Base-by-base conservation (phyloP, 129 eudicot species). In the Artemisia tridentata region DNA sequence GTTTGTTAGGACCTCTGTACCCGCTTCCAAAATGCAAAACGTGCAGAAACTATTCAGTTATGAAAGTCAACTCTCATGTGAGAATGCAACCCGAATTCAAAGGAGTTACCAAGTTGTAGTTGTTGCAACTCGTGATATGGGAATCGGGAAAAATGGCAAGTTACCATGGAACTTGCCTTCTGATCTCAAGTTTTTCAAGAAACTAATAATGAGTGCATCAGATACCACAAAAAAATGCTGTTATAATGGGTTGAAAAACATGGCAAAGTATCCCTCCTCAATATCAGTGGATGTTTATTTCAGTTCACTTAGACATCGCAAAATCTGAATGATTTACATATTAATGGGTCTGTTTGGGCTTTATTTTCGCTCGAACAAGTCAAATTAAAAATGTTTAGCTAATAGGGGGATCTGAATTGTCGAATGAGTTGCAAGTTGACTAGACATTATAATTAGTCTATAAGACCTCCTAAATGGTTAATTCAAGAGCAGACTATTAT, bases 181-280 rank as follows among this genome's bases (percentile, higher is more conserved):
- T 11, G 96, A 90, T 72, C 86, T 90, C 23, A 86, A 84, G 50
- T 90, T 75, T 68, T 90, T 90, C 73, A 86, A 86, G 76, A 84
- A 84, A 34, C 53, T 90, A 19, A 90, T 93, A 8, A 15, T 47
- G 20, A 78, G 62, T 29, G 84, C 93, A 52, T 75, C 88, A 14
- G 79, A 82, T 73, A 72, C 80, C 51, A 55, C 23, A 21, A 90
- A 83, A 67, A 86, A 90, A 90, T 74, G 96, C 91, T 38, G 80
- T 90, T 3, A 60, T 90, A 19, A 90, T 90, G 96, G 95, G 96
- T 10, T 84, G 95, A 41, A 90, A 90, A 78, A 90, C 96, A 17
- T 90, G 95, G 95, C 87, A 90, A 31, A 80, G 91, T 72, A 84
- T 90, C 61, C 96, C 91, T 25, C 65, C 69, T 16, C 65, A 81